These are phyloP conservation scores for Eucalyptus albens DNA, from an alignment of 345 rosid species.

Conservation along the genomic window DNA sequence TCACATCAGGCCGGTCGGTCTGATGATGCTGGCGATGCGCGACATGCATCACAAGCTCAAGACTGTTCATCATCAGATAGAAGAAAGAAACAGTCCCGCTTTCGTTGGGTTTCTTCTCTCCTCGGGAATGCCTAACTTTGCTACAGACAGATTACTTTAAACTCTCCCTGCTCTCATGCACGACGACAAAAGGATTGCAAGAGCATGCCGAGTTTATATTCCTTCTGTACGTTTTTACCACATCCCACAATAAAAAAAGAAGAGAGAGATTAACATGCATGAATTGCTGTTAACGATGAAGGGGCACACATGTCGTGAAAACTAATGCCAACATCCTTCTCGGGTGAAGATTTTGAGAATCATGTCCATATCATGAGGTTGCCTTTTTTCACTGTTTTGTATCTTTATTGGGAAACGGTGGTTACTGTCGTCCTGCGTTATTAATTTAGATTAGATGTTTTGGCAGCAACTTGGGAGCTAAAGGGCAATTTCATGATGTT, in stretches of 20 bases:
- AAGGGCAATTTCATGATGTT: neutral
- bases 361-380: neutral
- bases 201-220: neutral
- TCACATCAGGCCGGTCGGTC: neutral
- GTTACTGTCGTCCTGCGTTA: neutral
- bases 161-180: neutral
- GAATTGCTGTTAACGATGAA: neutral
- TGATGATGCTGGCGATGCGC: neutral
- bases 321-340: neutral
- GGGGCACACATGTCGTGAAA: neutral
- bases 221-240: neutral
- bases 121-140: neutral
- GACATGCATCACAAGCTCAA: neutral
- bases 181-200: neutral
- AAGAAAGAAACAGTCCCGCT: neutral
- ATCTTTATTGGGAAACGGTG: neutral
- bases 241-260: neutral
- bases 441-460: neutral
- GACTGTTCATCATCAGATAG: neutral
- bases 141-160: neutral
- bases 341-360: neutral
- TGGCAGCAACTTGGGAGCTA: neutral
- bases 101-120: neutral
- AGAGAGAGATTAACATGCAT: neutral
- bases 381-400: neutral